phyloP scores from a whole-genome alignment of 306 rosid species.

The cucumber (Cucumis sativus) region Cucumber_9930_V3 NC_026657.2:40010501-40011000 shows the following conservation, averaged over 20 bases:
- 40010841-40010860: too few species aligned
- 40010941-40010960: not conserved
- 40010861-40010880: too few species aligned
- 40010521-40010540: slow-evolving; percentile 20
- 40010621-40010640: not conserved
- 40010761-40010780: too few species aligned
- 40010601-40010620: not conserved
- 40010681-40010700: not conserved
- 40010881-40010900: not conserved
- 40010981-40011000: not conserved
- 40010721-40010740: not conserved
- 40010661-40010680: not conserved
- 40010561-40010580: not conserved
- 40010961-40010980: not conserved
- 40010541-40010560: slow-evolving; percentile 7
- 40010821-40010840: too few species aligned
- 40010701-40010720: not conserved
- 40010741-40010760: too few species aligned
- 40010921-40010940: not conserved
- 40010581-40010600: not conserved
- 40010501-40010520: slow-evolving; percentile 41
- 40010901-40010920: not conserved
- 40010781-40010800: too few species aligned
- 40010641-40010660: not conserved
- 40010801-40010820: too few species aligned